Conservation (phyloP, 2,329 filamentous ascomycete species). For the Talaromyces rugulosus region DNA sequence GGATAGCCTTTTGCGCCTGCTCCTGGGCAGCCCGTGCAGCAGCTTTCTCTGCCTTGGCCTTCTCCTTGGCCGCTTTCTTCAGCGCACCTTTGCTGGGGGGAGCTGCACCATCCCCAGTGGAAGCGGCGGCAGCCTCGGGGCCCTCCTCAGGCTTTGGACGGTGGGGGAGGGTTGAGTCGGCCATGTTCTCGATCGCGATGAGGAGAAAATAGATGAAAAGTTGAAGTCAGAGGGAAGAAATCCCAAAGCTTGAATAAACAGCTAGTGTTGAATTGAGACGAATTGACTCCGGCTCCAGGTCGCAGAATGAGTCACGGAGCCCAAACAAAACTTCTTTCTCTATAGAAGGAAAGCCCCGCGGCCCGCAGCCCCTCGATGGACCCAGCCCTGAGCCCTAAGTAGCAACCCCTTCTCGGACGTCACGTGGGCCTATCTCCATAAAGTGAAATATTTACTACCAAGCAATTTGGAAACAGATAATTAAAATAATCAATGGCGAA, state of each 20-base stretch:
- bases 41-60: conserved; percentile 81
- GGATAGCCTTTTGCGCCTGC: conserved; percentile 63
- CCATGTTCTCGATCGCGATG: conserved; percentile 21
- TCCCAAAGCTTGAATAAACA: background rate
- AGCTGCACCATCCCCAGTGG: conserved; percentile 38
- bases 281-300: background rate
- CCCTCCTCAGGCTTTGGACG: conserved; percentile 36
- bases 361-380: conserved; percentile 10
- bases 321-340: conserved; percentile 12
- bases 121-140: conserved; percentile 20
- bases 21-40: conserved; percentile 67
- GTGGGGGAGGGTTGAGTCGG: conserved; percentile 36
- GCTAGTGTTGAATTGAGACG: background rate
- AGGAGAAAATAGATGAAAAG: background rate
- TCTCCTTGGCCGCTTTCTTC: conserved; percentile 86
- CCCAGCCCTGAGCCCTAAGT: conserved; percentile 15
- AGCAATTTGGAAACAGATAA: background rate
- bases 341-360: conserved; percentile 8
- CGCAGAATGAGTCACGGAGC: background rate
- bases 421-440: conserved; percentile 6
- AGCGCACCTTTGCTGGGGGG: conserved; percentile 70
- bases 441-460: background rate
- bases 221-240: background rate
- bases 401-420: background rate
- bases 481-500: background rate